These are phyloP conservation scores for Cercospora sp. DNA, from an alignment of 2,329 filamentous ascomycete species.

Conservation along the genomic window DNA sequence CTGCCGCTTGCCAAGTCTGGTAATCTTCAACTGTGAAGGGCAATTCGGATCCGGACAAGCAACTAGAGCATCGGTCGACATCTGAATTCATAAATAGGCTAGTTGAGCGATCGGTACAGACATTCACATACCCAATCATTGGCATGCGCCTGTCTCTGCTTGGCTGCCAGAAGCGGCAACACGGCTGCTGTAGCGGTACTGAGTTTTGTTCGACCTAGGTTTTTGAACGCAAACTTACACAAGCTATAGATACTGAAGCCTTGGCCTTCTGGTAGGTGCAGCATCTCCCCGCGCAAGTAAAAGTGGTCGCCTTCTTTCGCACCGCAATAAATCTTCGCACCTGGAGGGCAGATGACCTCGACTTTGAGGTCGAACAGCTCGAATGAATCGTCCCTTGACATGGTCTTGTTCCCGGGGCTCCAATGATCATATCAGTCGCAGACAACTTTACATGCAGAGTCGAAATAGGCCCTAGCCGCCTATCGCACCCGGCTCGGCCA, in stretches of 20 bases:
- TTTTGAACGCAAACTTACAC: conserved; percentile 7
- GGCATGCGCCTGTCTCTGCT: conserved; percentile 23
- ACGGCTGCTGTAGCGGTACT: conserved; percentile 21
- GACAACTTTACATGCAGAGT: background rate
- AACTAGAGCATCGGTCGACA: conserved; percentile 27
- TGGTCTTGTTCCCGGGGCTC: background rate
- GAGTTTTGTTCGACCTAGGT: background rate
- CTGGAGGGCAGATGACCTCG: conserved; percentile 25
- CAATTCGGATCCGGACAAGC: conserved; percentile 28
- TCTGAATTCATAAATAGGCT: background rate
- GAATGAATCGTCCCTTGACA: conserved; percentile 21
- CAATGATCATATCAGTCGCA: background rate
- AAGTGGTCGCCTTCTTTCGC: conserved; percentile 28
- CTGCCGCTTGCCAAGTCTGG: conserved; percentile 12
- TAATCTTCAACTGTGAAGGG: conserved; percentile 25
- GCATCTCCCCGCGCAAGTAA: conserved; percentile 28
- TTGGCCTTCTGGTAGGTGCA: conserved; percentile 26
- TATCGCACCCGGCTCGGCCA: background rate
- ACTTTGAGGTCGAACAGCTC: conserved; percentile 26
- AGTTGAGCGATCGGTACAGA: background rate
- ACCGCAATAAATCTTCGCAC: conserved; percentile 26
- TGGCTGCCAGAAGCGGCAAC: conserved; percentile 28
- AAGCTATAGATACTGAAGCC: conserved; percentile 31
- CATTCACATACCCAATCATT: conserved; percentile 22
- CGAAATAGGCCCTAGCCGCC: background rate